Conservation (phyloP, 73 alveolate genomes). For the Symbiodinium pilosum region DNA sequence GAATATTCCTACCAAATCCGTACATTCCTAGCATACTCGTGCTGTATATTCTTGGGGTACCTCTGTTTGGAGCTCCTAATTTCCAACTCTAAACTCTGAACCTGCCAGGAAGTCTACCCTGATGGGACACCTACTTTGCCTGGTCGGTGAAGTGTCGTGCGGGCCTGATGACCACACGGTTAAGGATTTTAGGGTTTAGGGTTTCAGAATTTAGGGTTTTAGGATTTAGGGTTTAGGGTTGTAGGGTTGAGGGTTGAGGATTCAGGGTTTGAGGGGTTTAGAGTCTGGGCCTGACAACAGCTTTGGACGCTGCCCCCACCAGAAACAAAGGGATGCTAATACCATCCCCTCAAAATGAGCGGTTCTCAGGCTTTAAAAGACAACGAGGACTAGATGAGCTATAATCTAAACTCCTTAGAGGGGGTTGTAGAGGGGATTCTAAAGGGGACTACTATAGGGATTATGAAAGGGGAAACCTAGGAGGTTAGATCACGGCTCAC, state of each 20-base stretch:
- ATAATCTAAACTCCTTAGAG: too few relatives aligned
- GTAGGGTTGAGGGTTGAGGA: background rate
- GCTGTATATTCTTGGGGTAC: background rate
- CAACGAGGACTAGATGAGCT: too few relatives aligned
- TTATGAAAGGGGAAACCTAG: too few relatives aligned
- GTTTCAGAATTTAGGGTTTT: background rate
- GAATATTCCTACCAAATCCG: background rate
- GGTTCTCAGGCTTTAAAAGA: too few relatives aligned
- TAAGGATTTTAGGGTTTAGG: background rate
- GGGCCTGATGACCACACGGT: background rate
- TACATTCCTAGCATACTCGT: background rate
- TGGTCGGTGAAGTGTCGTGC: slow-evolving; percentile 95
- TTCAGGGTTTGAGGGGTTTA: background rate
- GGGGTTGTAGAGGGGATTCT: too few relatives aligned
- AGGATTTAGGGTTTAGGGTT: background rate
- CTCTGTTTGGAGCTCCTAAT: background rate
- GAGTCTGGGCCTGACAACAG: too few relatives aligned
- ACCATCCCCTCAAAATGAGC: too few relatives aligned
- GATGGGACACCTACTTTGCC: slow-evolving; percentile 98
- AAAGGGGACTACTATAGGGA: too few relatives aligned
- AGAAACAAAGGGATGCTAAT: too few relatives aligned
- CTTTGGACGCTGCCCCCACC: too few relatives aligned
- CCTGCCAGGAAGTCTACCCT: slow-evolving; percentile 97
- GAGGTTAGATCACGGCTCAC: too few relatives aligned
- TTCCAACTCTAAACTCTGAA: background rate